Evolutionary conservation across 306 rosid genomes (phyloP).

Genomic region (Astragalus membranaceus): DNA sequence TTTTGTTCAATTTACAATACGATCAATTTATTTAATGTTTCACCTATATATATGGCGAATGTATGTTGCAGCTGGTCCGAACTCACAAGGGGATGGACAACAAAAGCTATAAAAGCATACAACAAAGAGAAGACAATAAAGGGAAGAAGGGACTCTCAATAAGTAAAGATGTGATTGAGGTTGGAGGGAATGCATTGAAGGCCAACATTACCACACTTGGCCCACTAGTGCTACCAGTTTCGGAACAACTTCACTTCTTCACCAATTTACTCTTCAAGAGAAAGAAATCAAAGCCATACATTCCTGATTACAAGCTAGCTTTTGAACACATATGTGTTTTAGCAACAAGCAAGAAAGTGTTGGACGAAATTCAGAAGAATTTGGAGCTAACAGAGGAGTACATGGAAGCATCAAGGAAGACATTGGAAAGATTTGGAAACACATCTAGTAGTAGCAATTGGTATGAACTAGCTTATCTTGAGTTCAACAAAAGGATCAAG

Average conservation of each 20-base stretch:
- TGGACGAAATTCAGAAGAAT: slow-evolving; percentile 49
- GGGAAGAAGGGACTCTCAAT: slow-evolving; percentile 42
- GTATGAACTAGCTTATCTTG: slow-evolving; percentile 62
- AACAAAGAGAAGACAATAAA: slow-evolving; percentile 37
- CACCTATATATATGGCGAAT: too few relatives aligned
- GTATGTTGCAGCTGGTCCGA: slow-evolving; percentile 37
- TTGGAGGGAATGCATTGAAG: slow-evolving; percentile 47
- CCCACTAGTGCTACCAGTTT: slow-evolving; percentile 48
- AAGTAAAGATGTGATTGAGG: slow-evolving; percentile 42
- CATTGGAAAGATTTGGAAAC: slow-evolving; percentile 64
- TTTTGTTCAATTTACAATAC: not conserved
- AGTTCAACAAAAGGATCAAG: slow-evolving; percentile 37
- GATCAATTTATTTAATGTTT: too few relatives aligned
- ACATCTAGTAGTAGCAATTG: slow-evolving; percentile 66
- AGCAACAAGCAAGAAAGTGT: slow-evolving; percentile 55
- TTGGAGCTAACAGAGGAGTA: slow-evolving; percentile 42
- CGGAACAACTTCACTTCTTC: slow-evolving; percentile 52
- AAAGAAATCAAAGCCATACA: slow-evolving; percentile 34
- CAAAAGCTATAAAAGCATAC: slow-evolving; percentile 46
- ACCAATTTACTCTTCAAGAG: slow-evolving; percentile 31
- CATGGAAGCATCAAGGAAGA: slow-evolving; percentile 64
- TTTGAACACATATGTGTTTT: slow-evolving; percentile 46
- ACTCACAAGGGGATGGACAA: slow-evolving; percentile 56
- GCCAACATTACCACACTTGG: slow-evolving; percentile 49
- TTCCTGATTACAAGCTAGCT: slow-evolving; percentile 48